phyloP scores from a whole-genome alignment of 495 filamentous ascomycete species.

The Ascodesmis nigricans region DNA sequence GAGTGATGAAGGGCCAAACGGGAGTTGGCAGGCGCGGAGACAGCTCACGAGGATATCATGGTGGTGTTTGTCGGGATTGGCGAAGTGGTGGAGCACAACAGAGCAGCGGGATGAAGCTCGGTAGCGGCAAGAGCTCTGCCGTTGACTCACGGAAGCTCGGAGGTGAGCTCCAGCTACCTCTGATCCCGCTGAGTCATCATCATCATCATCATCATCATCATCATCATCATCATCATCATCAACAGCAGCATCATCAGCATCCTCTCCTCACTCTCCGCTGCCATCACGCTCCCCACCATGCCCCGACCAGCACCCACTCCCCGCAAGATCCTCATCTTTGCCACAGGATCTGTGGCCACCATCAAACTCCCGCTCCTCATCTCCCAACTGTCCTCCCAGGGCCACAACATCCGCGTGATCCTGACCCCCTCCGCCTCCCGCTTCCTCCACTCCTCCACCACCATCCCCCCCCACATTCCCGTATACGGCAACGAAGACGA shows the following conservation, averaged over 20 bases:
- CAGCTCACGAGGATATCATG: too few relatives aligned
- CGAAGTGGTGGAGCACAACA: too few relatives aligned
- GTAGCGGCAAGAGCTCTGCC: too few relatives aligned
- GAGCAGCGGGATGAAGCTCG: too few relatives aligned
- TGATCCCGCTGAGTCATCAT: neutral
- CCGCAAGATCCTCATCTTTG: constrained; percentile 50
- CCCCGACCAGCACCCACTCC: constrained; percentile 1
- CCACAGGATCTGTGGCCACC: constrained; percentile 59
- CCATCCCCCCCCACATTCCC: constrained; percentile 29
- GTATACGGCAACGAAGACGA: constrained; percentile 45
- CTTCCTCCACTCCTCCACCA: constrained; percentile 41
- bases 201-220: neutral
- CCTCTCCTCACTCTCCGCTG: neutral
- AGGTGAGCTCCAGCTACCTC: too few relatives aligned
- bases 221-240: neutral
- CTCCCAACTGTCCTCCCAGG: constrained; percentile 31
- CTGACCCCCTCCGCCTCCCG: constrained; percentile 46
- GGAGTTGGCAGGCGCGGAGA: too few relatives aligned
- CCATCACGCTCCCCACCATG: neutral
- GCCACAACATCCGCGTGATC: constrained; percentile 54
- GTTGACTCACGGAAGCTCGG: too few relatives aligned
- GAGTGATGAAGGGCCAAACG: too few relatives aligned
- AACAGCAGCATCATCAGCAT: neutral
- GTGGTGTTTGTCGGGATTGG: too few relatives aligned
- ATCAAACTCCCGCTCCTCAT: constrained; percentile 71